phyloP scores from a whole-genome alignment of 495 filamentous ascomycete genomes.

The Penicillium cosmopolitanum region DNA sequence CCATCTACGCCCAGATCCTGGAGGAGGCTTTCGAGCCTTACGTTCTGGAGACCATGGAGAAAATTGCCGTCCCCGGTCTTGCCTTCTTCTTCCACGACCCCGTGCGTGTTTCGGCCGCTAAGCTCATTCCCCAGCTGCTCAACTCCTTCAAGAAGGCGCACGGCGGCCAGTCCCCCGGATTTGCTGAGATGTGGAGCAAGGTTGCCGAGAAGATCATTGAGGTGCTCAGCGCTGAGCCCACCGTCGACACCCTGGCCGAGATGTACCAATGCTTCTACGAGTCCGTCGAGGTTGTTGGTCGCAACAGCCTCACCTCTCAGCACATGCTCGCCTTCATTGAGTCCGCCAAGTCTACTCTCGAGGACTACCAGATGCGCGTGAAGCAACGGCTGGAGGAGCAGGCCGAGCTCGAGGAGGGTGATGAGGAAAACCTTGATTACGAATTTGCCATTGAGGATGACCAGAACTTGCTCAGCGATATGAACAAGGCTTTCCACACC shows the following conservation, averaged over 20 bases:
- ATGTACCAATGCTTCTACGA: conserved; percentile 99
- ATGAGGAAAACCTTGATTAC: conserved; percentile 71
- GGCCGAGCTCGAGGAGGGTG: conserved; percentile 77
- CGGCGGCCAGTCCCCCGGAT: conserved; percentile 72
- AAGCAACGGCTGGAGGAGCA: conserved; percentile 76
- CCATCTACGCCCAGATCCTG: conserved; percentile 93
- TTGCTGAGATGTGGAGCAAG: conserved; percentile 78
- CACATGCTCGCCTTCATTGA: conserved; percentile 89
- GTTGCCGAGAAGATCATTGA: conserved; percentile 92
- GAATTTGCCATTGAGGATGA: conserved; percentile 94
- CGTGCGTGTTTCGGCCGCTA: conserved; percentile 92
- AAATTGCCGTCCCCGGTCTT: conserved; percentile 90
- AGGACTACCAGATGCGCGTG: conserved; percentile 90
- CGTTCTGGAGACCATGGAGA: conserved; percentile 91
- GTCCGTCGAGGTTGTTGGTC: conserved; percentile 90
- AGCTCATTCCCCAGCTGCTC: conserved; percentile 90
- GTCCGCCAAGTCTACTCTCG: conserved; percentile 77
- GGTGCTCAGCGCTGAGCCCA: conserved; percentile 91
- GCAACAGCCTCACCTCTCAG: conserved; percentile 71
- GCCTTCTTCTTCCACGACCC: conserved; percentile 99
- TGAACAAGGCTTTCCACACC: conserved; percentile 99
- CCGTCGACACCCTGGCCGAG: conserved; percentile 94
- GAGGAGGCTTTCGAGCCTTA: conserved; percentile 91
- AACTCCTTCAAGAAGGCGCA: conserved; percentile 92
- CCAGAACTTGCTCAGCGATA: conserved; percentile 93